A percentile compares a stretch with the other conserved stretches of the same genome.
These are phyloP conservation scores for Penicillium fuscoglaucum DNA, from an alignment of 2,329 filamentous ascomycete species.

Conservation along the genomic window DNA sequence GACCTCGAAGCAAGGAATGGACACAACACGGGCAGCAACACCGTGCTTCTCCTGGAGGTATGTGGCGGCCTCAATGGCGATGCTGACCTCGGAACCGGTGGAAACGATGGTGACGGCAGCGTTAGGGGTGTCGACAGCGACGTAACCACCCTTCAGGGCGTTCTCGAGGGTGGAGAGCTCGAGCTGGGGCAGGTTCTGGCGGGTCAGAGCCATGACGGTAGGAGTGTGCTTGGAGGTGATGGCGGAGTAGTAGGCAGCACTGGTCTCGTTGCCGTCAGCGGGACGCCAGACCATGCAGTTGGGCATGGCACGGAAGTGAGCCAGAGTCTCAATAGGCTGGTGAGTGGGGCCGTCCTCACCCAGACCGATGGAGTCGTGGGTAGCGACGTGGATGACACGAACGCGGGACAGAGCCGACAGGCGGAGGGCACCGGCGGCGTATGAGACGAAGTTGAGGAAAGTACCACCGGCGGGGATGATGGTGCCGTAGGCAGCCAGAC, in stretches of 20 bases:
- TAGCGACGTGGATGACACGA: conserved; percentile 92
- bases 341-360: conserved; percentile 98
- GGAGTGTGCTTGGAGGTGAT: conserved; percentile 88
- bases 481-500: conserved; percentile 91
- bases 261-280: conserved; percentile 97
- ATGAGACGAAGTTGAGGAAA: conserved; percentile 99
- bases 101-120: conserved; percentile 88
- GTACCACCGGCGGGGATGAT: conserved; percentile 92
- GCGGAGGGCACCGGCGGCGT: conserved; percentile 91
- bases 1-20: conserved; percentile 94
- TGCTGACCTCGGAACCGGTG: conserved; percentile 92
- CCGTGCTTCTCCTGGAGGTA: conserved; percentile 84
- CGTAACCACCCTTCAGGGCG: conserved; percentile 93
- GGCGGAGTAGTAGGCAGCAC: conserved; percentile 94
- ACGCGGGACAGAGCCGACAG: conserved; percentile 88
- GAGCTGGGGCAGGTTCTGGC: conserved; percentile 97
- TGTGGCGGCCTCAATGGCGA: conserved; percentile 91
- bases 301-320: conserved; percentile 96
- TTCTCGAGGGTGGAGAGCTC: conserved; percentile 89
- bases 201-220: conserved; percentile 89
- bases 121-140: conserved; percentile 77
- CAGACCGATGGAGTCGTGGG: conserved; percentile 98
- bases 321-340: conserved; percentile 97
- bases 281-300: conserved; percentile 99
- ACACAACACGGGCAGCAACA: conserved; percentile 87